Evolutionary conservation across 805 yeast species (phyloP).

Genomic region (Saturnispora sanitii): DNA sequence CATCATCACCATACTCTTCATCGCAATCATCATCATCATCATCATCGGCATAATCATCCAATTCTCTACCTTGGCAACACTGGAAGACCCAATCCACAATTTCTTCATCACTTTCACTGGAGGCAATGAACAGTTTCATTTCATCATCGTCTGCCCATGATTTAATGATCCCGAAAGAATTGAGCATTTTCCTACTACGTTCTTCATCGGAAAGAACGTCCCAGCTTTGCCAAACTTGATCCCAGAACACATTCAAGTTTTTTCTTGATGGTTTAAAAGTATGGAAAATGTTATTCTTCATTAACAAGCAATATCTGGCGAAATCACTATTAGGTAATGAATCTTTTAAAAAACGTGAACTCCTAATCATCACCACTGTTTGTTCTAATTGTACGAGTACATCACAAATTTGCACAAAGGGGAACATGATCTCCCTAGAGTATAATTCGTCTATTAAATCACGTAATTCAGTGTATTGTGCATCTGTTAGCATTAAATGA

Average conservation of each 20-base stretch:
- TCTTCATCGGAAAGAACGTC: slow-evolving; percentile 13
- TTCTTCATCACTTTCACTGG: slow-evolving; percentile 12
- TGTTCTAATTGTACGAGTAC: slow-evolving; percentile 7
- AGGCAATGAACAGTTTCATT: slow-evolving; percentile 16
- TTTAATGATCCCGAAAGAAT: slow-evolving; percentile 10
- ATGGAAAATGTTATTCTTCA: slow-evolving; percentile 14
- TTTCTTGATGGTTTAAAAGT: slow-evolving; percentile 16
- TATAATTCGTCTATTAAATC: slow-evolving; percentile 6
- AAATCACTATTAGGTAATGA: slow-evolving; percentile 22
- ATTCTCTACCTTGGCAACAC: not conserved
- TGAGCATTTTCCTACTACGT: slow-evolving; percentile 12
- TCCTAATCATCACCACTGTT: slow-evolving; percentile 3
- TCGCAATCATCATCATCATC: not conserved
- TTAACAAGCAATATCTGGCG: slow-evolving; percentile 21
- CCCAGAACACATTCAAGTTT: slow-evolving; percentile 21
- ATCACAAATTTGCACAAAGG: slow-evolving; percentile 11
- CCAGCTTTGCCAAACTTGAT: slow-evolving; percentile 21
- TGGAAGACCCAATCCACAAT: slow-evolving; percentile 8
- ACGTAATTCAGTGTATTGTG: slow-evolving; percentile 8
- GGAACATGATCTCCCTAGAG: slow-evolving; percentile 4
- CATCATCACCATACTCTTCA: not conserved
- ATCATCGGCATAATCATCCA: not conserved
- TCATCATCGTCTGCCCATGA: slow-evolving; percentile 21
- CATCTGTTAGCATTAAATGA: slow-evolving; percentile 12
- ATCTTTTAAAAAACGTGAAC: slow-evolving; percentile 15